These are phyloP conservation scores for Gentiana macrophylla DNA, from an alignment of 257 asterid genomes.

Conservation along the genomic window DNA sequence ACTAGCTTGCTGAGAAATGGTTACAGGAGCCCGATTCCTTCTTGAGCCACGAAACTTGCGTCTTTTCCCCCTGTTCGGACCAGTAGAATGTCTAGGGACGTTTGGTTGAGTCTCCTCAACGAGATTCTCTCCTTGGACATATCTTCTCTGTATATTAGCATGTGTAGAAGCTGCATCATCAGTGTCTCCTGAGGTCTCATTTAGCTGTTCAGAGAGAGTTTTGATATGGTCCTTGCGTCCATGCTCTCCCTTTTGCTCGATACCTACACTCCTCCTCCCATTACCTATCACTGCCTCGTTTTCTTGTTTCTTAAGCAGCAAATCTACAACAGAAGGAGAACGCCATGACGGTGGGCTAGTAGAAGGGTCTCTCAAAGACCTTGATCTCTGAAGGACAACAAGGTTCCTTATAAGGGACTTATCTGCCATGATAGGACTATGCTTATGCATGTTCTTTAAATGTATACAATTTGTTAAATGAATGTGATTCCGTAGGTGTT, in stretches of 20 bases:
- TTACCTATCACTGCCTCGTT: constrained; percentile 30
- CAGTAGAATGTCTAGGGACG: constrained; percentile 25
- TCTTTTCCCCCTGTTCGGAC: constrained; percentile 44
- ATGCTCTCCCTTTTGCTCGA: constrained; percentile 27
- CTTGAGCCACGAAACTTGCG: constrained; percentile 76
- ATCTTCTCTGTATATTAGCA: constrained; percentile 27
- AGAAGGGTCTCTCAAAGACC: constrained; percentile 86
- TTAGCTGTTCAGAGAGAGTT: constrained; percentile 54
- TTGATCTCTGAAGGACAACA: constrained; percentile 66
- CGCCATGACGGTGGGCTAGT: constrained; percentile 65
- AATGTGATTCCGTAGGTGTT: constrained; percentile 85
- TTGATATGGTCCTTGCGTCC: constrained; percentile 31
- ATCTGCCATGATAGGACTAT: constrained; percentile 73
- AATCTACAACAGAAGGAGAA: constrained; percentile 43
- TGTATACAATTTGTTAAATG: constrained; percentile 98
- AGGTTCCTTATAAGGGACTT: constrained; percentile 82
- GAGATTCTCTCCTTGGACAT: constrained; percentile 18
- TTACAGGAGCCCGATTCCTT: constrained; percentile 37
- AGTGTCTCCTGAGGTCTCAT: constrained; percentile 38
- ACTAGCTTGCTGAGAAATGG: constrained; percentile 36
- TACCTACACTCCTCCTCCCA: constrained; percentile 43
- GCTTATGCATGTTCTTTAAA: constrained; percentile 94
- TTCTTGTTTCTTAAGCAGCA: constrained; percentile 29
- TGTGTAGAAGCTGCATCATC: constrained; percentile 54
- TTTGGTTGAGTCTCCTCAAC: constrained; percentile 27